phyloP scores from a whole-genome alignment of 2,329 filamentous ascomycete genomes.

The Erysiphe pulchra region DNA sequence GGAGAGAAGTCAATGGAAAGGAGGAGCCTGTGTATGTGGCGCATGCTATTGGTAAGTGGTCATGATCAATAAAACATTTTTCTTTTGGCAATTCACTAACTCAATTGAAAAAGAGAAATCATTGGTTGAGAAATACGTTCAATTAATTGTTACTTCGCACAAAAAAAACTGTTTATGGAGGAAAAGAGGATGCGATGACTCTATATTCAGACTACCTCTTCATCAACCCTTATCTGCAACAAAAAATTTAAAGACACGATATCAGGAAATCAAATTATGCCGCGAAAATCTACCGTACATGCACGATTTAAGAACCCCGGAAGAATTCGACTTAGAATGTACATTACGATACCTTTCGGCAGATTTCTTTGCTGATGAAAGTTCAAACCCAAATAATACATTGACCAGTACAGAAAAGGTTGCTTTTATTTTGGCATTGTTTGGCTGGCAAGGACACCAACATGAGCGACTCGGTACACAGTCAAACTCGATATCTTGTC shows the following conservation, averaged over 20 bases:
- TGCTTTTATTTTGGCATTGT: slow-evolving; percentile 42
- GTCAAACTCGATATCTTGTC: slow-evolving; percentile 30
- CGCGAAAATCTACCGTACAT: slow-evolving; percentile 31
- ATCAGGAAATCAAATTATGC: slow-evolving; percentile 31
- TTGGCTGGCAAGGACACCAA: slow-evolving; percentile 41
- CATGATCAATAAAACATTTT: not conserved
- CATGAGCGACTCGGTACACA: slow-evolving; percentile 11
- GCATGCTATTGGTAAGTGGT: slow-evolving; percentile 28
- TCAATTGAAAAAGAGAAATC: slow-evolving; percentile 24
- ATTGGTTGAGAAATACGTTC: slow-evolving; percentile 50
- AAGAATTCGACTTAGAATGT: slow-evolving; percentile 23
- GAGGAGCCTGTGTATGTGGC: slow-evolving; percentile 26
- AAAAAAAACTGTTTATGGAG: slow-evolving; percentile 67
- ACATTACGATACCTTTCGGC: slow-evolving; percentile 23
- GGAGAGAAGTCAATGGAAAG: slow-evolving; percentile 29
- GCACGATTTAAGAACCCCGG: slow-evolving; percentile 29
- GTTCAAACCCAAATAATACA: not conserved
- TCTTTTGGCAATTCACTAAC: not conserved
- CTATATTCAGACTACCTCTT: slow-evolving; percentile 34
- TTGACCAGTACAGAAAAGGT: slow-evolving; percentile 23
- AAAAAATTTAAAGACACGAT: slow-evolving; percentile 31
- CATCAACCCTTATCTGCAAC: slow-evolving; percentile 34
- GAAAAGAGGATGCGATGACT: slow-evolving; percentile 59
- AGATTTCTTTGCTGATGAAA: slow-evolving; percentile 22
- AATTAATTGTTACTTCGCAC: slow-evolving; percentile 50